phyloP scores from a whole-genome alignment of 1,284 basidiomycete genomes.

The Ustilago nuda region DNA sequence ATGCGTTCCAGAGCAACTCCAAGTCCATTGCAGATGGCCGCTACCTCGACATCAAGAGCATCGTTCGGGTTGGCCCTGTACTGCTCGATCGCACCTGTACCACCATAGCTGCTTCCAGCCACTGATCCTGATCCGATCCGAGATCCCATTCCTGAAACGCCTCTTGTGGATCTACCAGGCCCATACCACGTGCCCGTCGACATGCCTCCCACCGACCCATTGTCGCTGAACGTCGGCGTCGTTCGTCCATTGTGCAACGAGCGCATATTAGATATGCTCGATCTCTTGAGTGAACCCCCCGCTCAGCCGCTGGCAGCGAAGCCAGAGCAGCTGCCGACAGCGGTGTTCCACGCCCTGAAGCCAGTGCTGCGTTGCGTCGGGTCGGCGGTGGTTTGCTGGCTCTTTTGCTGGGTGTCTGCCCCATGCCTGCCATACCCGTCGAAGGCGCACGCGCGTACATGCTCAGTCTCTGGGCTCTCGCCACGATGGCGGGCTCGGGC shows the following conservation, averaged over 20 bases:
- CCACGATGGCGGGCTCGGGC: constrained; percentile 61
- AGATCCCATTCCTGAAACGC: constrained; percentile 29
- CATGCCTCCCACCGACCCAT: constrained; percentile 46
- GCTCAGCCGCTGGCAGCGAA: constrained; percentile 55
- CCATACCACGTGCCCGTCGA: constrained; percentile 48
- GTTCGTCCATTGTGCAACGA: constrained; percentile 44
- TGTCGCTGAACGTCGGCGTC: constrained; percentile 56
- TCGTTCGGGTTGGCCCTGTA: constrained; percentile 82
- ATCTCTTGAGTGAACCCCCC: constrained; percentile 34
- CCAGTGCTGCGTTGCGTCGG: constrained; percentile 27
- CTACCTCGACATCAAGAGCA: constrained; percentile 83
- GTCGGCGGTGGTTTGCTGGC: constrained; percentile 60
- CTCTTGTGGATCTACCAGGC: constrained; percentile 19
- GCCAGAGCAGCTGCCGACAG: constrained; percentile 62
- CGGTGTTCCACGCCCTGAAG: constrained; percentile 56
- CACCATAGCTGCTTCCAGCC: constrained; percentile 41
- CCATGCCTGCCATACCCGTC: constrained; percentile 26
- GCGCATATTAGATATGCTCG: constrained; percentile 56
- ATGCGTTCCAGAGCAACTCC: constrained; percentile 80
- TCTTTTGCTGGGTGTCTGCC: constrained; percentile 35
- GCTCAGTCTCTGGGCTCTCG: constrained; percentile 56
- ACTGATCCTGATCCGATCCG: constrained; percentile 39
- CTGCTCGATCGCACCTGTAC: constrained; percentile 58
- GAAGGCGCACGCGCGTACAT: constrained; percentile 57
- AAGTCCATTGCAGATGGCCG: constrained; percentile 79